phyloP scores from a whole-genome alignment of 257 asterid genomes.

The Ligustrum vulgare region DNA sequence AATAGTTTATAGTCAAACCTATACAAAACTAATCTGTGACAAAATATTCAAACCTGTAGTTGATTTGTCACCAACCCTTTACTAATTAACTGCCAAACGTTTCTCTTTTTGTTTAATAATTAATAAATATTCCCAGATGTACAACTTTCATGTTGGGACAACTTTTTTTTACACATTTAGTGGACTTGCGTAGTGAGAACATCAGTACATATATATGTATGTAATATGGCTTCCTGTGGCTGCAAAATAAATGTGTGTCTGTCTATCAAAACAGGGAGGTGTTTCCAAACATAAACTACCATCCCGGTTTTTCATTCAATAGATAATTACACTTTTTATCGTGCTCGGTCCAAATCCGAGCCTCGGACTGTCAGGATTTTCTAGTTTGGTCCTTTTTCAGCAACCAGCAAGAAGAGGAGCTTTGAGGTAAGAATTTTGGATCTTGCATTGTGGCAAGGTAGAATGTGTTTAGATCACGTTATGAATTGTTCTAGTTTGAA shows the following conservation, averaged over 20 bases:
- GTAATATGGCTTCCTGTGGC: background rate
- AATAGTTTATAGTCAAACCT: too few relatives aligned
- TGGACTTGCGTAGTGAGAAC: background rate
- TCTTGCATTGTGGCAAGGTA: background rate
- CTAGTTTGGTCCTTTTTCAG: background rate
- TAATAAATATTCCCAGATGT: too few relatives aligned
- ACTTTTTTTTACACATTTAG: background rate
- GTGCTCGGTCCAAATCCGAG: background rate
- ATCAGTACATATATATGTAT: background rate
- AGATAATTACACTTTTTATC: background rate
- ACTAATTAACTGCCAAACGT: too few relatives aligned
- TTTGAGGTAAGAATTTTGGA: background rate
- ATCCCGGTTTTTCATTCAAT: background rate
- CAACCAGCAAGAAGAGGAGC: background rate
- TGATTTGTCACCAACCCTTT: too few relatives aligned
- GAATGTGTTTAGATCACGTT: slow-evolving; percentile 1
- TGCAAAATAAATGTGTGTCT: background rate
- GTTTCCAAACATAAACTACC: background rate
- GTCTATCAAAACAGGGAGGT: background rate
- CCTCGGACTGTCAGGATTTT: background rate
- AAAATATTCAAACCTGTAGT: too few relatives aligned
- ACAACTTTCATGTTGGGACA: background rate
- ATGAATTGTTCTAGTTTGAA: background rate
- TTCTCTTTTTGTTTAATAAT: too few relatives aligned
- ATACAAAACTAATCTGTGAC: too few relatives aligned